A percentile compares a stretch with the other conserved stretches of the same genome.
Conservation (phyloP, 1,284 basidiomycete genomes). For the Gastroboletus turbinatus region DNA sequence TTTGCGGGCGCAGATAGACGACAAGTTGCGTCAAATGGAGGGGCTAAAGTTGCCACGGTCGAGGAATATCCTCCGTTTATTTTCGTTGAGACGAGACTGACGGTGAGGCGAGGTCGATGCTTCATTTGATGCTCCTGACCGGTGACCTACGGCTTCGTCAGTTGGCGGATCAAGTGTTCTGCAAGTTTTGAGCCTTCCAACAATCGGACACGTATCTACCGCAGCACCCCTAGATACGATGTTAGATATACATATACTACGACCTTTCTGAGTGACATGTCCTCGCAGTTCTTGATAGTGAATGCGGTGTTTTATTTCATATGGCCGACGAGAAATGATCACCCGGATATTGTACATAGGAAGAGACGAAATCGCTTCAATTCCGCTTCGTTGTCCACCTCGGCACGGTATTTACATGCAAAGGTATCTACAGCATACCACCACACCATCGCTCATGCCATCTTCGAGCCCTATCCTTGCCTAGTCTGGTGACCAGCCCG, state of each 20-base stretch:
- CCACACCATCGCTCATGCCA: too few relatives aligned
- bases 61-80: not conserved
- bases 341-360: not conserved
- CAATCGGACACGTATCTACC: not conserved
- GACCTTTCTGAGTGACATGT: not conserved
- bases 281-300: not conserved
- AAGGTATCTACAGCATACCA: too few relatives aligned
- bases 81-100: not conserved
- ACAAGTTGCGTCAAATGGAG: constrained; percentile 12
- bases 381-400: not conserved
- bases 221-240: too few relatives aligned
- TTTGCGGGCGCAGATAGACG: constrained; percentile 6
- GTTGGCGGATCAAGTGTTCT: not conserved
- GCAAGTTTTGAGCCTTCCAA: too few relatives aligned
- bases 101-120: not conserved
- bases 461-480: too few relatives aligned
- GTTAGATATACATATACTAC: not conserved
- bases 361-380: not conserved
- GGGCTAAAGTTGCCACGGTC: constrained; percentile 8
- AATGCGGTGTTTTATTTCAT: too few relatives aligned
- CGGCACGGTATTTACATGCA: not conserved
- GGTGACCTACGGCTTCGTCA: not conserved
- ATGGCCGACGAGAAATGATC: too few relatives aligned
- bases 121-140: not conserved
- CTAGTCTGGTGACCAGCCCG: too few relatives aligned